Percentiles rank a stretch among this genome's conserved stretches.
These are phyloP conservation scores for Dactylis glomerata DNA, from an alignment of 176 grass and related monocot genomes.

Conservation along the genomic window DNA sequence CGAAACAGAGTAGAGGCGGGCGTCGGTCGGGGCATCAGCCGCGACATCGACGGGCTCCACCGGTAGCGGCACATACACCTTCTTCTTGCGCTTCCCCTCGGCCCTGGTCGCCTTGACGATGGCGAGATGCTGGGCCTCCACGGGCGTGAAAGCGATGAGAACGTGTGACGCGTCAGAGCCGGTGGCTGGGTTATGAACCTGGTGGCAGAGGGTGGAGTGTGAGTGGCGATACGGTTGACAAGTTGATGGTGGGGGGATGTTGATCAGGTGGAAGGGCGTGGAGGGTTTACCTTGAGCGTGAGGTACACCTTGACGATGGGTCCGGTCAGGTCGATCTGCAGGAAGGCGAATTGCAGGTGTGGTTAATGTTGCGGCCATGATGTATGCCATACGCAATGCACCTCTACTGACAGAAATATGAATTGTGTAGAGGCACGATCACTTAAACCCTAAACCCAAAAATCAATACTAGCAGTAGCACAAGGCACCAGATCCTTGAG, in stretches of 20 bases:
- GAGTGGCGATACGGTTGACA: not conserved
- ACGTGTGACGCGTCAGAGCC: conserved; percentile 53
- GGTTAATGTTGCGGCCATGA: not conserved
- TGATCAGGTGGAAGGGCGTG: not conserved
- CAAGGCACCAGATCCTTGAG: not conserved
- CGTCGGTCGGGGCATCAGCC: conserved; percentile 19
- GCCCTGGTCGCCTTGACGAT: conserved; percentile 54
- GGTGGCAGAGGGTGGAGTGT: not conserved
- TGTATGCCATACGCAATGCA: not conserved
- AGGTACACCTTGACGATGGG: conserved; percentile 67
- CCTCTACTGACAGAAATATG: not conserved
- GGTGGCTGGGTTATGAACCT: conserved; percentile 71
- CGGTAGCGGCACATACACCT: conserved; percentile 33
- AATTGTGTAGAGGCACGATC: not conserved
- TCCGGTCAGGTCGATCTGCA: conserved; percentile 88
- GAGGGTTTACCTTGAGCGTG: conserved; percentile 75
- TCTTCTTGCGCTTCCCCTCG: conserved; percentile 71
- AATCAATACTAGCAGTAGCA: not conserved
- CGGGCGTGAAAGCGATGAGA: conserved; percentile 63
- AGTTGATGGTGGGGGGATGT: not conserved
- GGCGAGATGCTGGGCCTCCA: conserved; percentile 63
- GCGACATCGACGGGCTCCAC: conserved; percentile 29
- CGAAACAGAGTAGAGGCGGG: conserved; percentile 67
- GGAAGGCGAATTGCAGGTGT: not conserved
- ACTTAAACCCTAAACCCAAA: conserved; percentile 2